A percentile compares a stretch with the other conserved stretches of the same genome.
These are phyloP conservation scores for Furcasterigmium furcatum DNA, from an alignment of 2,329 filamentous ascomycete genomes.

Conservation along the genomic window DNA sequence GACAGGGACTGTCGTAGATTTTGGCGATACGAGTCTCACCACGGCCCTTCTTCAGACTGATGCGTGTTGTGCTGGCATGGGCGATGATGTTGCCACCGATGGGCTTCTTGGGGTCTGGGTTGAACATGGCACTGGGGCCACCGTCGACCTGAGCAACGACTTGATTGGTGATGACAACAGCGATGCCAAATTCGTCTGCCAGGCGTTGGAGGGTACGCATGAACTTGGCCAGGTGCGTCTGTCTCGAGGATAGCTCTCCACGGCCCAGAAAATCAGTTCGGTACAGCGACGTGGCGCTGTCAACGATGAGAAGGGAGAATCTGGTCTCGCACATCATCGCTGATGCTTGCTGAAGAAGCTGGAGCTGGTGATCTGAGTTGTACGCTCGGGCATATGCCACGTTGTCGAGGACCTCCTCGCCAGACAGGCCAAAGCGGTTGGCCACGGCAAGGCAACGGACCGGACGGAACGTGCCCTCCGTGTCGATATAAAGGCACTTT, in stretches of 20 bases:
- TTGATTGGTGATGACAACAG: conserved; percentile 97
- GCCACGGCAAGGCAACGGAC: conserved; percentile 89
- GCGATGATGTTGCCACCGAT: conserved; percentile 99
- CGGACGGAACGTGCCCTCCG: conserved; percentile 93
- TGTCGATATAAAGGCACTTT: conserved; percentile 98
- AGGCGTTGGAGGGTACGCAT: conserved; percentile 80
- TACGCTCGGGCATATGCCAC: conserved; percentile 97
- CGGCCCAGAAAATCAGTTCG: conserved; percentile 96
- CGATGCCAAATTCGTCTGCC: conserved; percentile 86
- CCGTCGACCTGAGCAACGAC: conserved; percentile 98
- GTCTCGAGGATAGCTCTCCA: conserved; percentile 90
- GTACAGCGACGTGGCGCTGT: conserved; percentile 93
- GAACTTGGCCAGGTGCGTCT: conserved; percentile 85
- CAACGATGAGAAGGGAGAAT: conserved; percentile 92
- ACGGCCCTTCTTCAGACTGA: conserved; percentile 93
- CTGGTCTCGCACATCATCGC: conserved; percentile 99
- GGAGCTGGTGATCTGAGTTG: conserved; percentile 96
- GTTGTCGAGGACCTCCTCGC: conserved; percentile 97
- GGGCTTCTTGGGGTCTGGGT: conserved; percentile 97
- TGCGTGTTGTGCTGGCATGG: conserved; percentile 89
- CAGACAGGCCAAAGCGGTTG: conserved; percentile 89
- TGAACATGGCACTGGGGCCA: conserved; percentile 96
- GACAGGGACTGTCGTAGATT: conserved; percentile 97
- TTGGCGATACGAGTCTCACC: conserved; percentile 97
- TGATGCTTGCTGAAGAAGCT: conserved; percentile 89